phyloP scores from a whole-genome alignment of 179 eudicot species.

The Gypsophila paniculata region DNA sequence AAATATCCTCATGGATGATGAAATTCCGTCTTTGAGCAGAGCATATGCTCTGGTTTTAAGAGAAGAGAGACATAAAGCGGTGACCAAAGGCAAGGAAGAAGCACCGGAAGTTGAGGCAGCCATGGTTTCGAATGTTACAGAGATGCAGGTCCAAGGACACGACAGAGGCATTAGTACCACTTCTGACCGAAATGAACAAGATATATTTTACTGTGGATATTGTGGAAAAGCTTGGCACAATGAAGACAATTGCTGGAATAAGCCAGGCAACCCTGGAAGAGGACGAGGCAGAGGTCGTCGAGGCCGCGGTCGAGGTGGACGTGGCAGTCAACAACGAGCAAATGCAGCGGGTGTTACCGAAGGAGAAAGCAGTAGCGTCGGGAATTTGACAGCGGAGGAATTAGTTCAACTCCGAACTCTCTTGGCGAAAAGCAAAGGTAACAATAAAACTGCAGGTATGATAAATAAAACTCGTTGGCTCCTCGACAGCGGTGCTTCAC shows the following conservation, averaged over 20 bases:
- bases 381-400: neutral
- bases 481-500: neutral
- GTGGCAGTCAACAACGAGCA: neutral
- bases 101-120: neutral
- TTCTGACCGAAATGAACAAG: neutral
- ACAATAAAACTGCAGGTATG: neutral
- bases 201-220: neutral
- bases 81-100: neutral
- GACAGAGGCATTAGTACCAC: neutral
- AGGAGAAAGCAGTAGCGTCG: neutral
- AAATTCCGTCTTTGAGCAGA: neutral
- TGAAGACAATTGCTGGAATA: neutral
- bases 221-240: neutral
- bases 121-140: neutral
- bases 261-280: constrained; percentile 1
- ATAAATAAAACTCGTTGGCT: neutral
- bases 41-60: neutral
- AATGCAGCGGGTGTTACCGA: neutral
- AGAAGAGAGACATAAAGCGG: neutral
- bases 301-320: neutral
- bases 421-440: neutral
- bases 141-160: neutral
- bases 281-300: neutral
- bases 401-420: neutral
- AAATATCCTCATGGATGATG: constrained; percentile 4